Conservation (phyloP, 768 basidiomycete genomes). For the Tulasnella sp. region DNA sequence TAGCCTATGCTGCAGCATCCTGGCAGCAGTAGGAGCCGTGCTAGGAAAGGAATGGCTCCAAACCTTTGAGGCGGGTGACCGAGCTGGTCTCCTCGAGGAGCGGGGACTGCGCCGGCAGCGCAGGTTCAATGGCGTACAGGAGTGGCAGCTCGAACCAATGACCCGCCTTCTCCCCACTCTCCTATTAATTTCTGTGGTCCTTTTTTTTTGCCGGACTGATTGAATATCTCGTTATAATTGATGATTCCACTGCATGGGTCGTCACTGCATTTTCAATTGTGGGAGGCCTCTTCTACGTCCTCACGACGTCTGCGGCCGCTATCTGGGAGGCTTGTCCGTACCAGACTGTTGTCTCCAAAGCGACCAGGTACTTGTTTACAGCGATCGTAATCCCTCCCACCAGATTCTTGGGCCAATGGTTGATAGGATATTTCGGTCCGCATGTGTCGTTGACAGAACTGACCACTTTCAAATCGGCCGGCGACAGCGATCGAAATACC, state of each 20-base stretch:
- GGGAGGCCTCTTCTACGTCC: neutral
- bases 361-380: constrained; percentile 19
- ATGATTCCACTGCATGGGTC: neutral
- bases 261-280: neutral
- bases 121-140: constrained; percentile 15
- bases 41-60: constrained; percentile 26
- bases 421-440: neutral
- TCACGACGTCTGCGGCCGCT: neutral
- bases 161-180: constrained; percentile 1
- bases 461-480: neutral
- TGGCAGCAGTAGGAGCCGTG: constrained; percentile 17
- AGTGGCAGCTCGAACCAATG: constrained; percentile 2
- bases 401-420: neutral
- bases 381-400: constrained; percentile 28
- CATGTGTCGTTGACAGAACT: neutral
- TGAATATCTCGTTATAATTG: constrained; percentile 1
- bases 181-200: neutral
- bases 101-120: neutral
- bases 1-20: constrained; percentile 18
- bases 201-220: constrained; percentile 22
- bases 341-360: neutral
- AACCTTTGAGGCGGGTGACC: neutral
- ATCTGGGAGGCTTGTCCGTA: neutral
- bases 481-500: neutral
- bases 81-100: neutral